A percentile compares a stretch with the other conserved stretches of the same genome.
Evolutionary conservation across 83 land plant genomes (phyloP).

Genomic region (Thuja plicata): DNA sequence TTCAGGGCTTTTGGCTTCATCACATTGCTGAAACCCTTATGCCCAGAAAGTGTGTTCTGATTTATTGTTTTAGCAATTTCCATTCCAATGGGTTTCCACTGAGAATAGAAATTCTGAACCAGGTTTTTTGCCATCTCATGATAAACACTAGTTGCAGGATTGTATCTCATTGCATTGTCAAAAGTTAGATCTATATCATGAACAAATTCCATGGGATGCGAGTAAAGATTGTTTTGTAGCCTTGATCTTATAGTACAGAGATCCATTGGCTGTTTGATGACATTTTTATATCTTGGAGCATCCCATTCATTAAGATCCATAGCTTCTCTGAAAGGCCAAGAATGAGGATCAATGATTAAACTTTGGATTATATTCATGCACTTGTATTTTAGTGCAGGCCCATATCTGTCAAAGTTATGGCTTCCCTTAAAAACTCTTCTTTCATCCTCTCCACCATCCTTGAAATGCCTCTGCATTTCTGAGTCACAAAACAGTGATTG

Average conservation of each 20-base stretch:
- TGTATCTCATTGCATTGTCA: conserved; percentile 58
- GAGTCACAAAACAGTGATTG: too few relatives aligned
- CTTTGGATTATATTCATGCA: not conserved
- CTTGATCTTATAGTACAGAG: conserved; percentile 46
- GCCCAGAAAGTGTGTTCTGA: not conserved
- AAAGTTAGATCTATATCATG: conserved; percentile 56
- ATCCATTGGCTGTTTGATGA: conserved; percentile 54
- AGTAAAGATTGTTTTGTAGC: conserved; percentile 28
- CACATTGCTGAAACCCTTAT: not conserved
- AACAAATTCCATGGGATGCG: conserved; percentile 54
- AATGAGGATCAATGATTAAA: not conserved
- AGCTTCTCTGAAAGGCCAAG: not conserved
- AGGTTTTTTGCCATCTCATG: not conserved
- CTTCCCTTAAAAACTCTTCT: not conserved
- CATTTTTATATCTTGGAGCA: conserved; percentile 20
- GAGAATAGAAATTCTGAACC: not conserved
- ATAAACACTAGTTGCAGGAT: conserved; percentile 16
- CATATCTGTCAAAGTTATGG: not conserved
- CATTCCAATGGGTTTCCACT: not conserved
- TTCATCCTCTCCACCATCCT: not conserved
- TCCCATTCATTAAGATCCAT: not conserved
- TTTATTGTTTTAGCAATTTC: not conserved
- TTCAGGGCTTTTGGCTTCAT: not conserved
- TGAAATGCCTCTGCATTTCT: too few relatives aligned
- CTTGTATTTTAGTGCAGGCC: not conserved